Evolutionary conservation across 306 rosid species (phyloP).

Genomic region (Medicago lupulina): DNA sequence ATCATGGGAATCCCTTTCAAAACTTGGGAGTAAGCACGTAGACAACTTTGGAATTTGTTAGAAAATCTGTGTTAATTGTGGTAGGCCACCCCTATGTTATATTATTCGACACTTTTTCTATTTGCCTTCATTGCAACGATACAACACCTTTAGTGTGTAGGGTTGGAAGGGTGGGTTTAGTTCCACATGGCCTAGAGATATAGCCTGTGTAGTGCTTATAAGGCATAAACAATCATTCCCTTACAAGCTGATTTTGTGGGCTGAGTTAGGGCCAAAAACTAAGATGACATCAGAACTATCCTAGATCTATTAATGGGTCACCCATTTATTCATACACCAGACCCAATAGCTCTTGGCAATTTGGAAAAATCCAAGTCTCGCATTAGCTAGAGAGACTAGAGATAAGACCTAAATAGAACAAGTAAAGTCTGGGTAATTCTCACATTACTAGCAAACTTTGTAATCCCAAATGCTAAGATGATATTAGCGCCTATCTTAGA

Average conservation of each 20-base stretch:
- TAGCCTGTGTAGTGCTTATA: neutral
- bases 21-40: neutral
- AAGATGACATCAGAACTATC: neutral
- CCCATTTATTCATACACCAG: neutral
- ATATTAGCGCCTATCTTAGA: neutral
- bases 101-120: neutral
- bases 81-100: neutral
- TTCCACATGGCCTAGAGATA: neutral
- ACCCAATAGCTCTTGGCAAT: neutral
- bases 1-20: conserved; percentile 14
- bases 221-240: neutral
- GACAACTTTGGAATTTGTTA: conserved; percentile 19
- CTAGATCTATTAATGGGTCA: neutral
- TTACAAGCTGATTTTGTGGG: neutral
- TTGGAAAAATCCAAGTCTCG: neutral
- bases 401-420: neutral
- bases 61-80: neutral
- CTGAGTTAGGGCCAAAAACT: neutral
- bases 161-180: neutral
- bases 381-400: neutral
- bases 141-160: neutral
- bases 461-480: neutral
- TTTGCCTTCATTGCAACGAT: neutral
- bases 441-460: neutral
- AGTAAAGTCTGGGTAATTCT: neutral